Evolutionary conservation across 2,329 filamentous ascomycete species (phyloP), one percentile per base, ranked within the genome.

Genomic region (Iodosphaeria phyllophila): DNA sequence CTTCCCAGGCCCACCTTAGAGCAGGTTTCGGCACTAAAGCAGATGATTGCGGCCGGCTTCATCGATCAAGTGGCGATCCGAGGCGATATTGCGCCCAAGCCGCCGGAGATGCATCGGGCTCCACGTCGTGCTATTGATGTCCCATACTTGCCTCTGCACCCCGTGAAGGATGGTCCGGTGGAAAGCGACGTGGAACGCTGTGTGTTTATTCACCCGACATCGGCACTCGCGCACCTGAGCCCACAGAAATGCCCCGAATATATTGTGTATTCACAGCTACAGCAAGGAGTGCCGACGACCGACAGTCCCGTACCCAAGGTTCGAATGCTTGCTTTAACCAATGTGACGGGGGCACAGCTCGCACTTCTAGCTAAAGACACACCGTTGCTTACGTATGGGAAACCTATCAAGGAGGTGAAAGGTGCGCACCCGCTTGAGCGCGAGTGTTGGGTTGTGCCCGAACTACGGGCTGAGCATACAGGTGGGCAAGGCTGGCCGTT

Each of bases 51-150:
- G 0, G 76, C 82, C 0, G 89, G 86, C 1, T 95, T 93, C 52
- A 71, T 95, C 40, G 89, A 98, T 48, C 78, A 93, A 37, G 66
- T 98, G 20, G 89, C 89, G 22, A 83, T 95, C 37, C 78, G 89
- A 31, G 80, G 79, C 4, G 86, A 98, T 47, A 57, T 82, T n/a
- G 63, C 80, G 0, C 79, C 82, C 1, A 63, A 61, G 8, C 77
- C 79, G 1, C 72, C 74, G 1, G 70, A 74, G 32, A 51, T 63
- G 26, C 51, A 58, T 22, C 61, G 74, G 11, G 80, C 77, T 32
- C 79, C 84, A 0, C 71, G 69, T 25, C 69, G 83, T n/a, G 78
- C 84, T 2, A 91, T 89, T 34, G 83, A 95, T 37, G 78, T 95
- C 3, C 78, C 86, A 0, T 98, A 95, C 43, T 49, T 92, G 5